Evolutionary conservation across 192 early-diverging fungal genomes (phyloP).

Genomic region (Entophlyctis luteolus): DNA sequence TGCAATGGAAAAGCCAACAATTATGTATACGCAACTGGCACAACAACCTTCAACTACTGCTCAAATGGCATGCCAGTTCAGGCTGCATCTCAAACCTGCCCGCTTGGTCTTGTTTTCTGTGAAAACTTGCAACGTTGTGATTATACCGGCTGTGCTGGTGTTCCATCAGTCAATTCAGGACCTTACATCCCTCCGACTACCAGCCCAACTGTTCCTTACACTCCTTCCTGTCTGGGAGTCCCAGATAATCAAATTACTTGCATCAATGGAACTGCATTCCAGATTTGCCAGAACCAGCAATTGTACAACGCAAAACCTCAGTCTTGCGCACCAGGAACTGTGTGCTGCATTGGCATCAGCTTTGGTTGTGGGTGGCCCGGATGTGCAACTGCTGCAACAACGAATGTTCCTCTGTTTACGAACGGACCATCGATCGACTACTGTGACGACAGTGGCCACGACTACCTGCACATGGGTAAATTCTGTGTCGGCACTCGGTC

Average conservation of each 20-base stretch:
- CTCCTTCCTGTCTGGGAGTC: conserved; percentile 4
- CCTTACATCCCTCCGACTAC: conserved; percentile 7
- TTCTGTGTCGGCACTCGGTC: conserved; percentile 15
- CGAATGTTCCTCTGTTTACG: not conserved
- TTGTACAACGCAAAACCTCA: not conserved
- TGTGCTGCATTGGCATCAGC: not conserved
- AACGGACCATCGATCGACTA: not conserved
- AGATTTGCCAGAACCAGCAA: not conserved
- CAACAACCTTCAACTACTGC: conserved; percentile 10
- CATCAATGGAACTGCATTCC: not conserved
- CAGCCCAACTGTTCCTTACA: conserved; percentile 3
- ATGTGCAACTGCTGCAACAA: not conserved
- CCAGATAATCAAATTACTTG: not conserved
- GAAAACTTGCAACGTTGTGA: conserved; percentile 7
- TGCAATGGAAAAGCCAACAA: conserved; percentile 9
- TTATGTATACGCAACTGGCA: not conserved
- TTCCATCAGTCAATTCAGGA: not conserved
- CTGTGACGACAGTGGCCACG: not conserved
- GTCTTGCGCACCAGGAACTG: conserved; percentile 4
- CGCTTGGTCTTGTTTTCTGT: conserved; percentile 9
- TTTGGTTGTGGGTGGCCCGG: conserved; percentile 1
- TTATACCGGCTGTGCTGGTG: not conserved
- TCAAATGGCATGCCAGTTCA: not conserved
- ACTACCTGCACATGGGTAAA: conserved; percentile 13
- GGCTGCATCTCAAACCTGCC: not conserved